Evolutionary conservation across 768 basidiomycete species (phyloP).

Genomic region (Amylocystis lapponica): DNA sequence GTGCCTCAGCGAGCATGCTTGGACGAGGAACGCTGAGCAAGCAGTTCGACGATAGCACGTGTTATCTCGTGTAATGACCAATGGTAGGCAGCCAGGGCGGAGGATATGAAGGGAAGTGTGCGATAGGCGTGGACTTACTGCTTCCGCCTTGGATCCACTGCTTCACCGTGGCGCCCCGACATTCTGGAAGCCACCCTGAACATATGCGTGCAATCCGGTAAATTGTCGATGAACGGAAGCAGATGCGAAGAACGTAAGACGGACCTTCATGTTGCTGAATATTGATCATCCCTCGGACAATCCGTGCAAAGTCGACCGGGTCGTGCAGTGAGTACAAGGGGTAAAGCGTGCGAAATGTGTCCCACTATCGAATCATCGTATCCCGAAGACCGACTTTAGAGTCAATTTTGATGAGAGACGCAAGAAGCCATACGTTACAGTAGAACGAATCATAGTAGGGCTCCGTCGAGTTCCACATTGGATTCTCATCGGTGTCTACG

Average conservation of each 20-base stretch:
- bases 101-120: neutral
- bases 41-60: too few species aligned
- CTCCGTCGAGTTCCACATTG: conserved; percentile 56
- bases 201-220: neutral
- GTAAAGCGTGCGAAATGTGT: conserved; percentile 58
- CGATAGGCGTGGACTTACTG: conserved; percentile 33
- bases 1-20: too few species aligned
- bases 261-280: conserved; percentile 61
- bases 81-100: neutral
- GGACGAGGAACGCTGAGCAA: too few species aligned
- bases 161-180: conserved; percentile 48
- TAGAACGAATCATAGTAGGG: conserved; percentile 67
- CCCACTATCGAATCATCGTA: conserved; percentile 41
- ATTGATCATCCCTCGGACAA: conserved; percentile 61
- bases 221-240: neutral
- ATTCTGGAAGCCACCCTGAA: conserved; percentile 63
- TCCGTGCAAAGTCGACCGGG: conserved; percentile 49
- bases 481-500: conserved; percentile 58
- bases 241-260: neutral
- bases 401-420: neutral
- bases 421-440: conserved; percentile 42
- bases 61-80: too few species aligned
- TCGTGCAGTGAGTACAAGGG: conserved; percentile 62
- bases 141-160: conserved; percentile 58
- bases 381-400: neutral